phyloP scores from a whole-genome alignment of 1,284 basidiomycete genomes.

The Ganoderma lucidum region DNA sequence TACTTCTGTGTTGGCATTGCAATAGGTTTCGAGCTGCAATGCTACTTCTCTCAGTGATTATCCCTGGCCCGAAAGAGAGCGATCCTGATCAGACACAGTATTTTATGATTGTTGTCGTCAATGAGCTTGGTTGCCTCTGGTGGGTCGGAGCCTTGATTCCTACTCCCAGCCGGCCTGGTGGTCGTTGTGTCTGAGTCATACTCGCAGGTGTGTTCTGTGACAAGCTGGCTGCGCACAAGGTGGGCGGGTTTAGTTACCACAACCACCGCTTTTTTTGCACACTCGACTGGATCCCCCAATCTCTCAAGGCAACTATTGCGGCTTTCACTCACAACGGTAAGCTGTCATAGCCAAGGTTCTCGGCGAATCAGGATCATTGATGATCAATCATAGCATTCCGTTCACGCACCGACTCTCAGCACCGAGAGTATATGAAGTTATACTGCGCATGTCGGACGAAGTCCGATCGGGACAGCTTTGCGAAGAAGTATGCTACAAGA shows the following conservation, averaged over 20 bases:
- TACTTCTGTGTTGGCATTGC: neutral
- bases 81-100: conserved; percentile 42
- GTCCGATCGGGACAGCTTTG: conserved; percentile 30
- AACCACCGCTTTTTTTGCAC: conserved; percentile 44
- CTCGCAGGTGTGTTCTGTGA: conserved; percentile 45
- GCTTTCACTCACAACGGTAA: conserved; percentile 30
- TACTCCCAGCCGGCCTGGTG: conserved; percentile 34
- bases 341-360: neutral
- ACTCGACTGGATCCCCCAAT: conserved; percentile 42
- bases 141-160: conserved; percentile 35
- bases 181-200: conserved; percentile 41
- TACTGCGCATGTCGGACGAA: conserved; percentile 21
- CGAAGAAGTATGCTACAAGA: conserved; percentile 29
- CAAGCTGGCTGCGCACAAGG: conserved; percentile 47
- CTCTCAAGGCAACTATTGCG: conserved; percentile 24
- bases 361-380: no score
- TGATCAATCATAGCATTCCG: conserved; percentile 21
- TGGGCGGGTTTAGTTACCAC: conserved; percentile 45
- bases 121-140: conserved; percentile 44
- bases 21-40: conserved; percentile 43
- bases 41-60: conserved; percentile 41
- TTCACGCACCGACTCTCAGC: conserved; percentile 24
- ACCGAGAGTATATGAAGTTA: conserved; percentile 12
- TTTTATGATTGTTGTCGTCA: conserved; percentile 40
- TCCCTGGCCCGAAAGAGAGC: conserved; percentile 48